Evolutionary conservation across 495 filamentous ascomycete genomes (phyloP).

Genomic region (Penicillium paxilli): DNA sequence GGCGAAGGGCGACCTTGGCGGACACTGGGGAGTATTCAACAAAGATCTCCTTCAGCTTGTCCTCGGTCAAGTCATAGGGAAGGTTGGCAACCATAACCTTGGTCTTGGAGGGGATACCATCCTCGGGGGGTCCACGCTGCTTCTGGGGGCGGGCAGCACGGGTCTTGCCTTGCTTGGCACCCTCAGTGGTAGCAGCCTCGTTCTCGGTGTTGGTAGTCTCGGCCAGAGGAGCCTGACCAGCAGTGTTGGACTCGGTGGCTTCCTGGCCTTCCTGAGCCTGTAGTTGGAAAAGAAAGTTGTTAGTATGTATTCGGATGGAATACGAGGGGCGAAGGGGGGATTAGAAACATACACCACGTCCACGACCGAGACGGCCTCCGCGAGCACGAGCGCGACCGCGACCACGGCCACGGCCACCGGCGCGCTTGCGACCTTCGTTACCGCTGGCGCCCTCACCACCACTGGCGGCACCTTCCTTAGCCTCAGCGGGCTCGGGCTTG

Average conservation of each 20-base stretch:
- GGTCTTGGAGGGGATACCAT: slow-evolving; percentile 97
- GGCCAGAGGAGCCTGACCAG: slow-evolving; percentile 53
- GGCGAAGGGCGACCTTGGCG: slow-evolving; percentile 96
- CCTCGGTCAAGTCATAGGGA: slow-evolving; percentile 95
- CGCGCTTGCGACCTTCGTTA: slow-evolving; percentile 76
- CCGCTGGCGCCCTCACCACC: slow-evolving; percentile 67
- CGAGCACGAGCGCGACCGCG: slow-evolving; percentile 75
- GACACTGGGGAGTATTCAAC: slow-evolving; percentile 81
- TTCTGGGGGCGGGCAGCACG: slow-evolving; percentile 51
- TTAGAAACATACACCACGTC: slow-evolving; percentile 64
- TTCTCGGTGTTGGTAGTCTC: slow-evolving; percentile 65
- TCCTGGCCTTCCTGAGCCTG: slow-evolving; percentile 31
- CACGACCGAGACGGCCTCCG: slow-evolving; percentile 62
- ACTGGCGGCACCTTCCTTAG: slow-evolving; percentile 71
- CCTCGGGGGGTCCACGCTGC: slow-evolving; percentile 93
- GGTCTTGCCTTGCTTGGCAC: slow-evolving; percentile 45
- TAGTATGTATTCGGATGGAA: not conserved
- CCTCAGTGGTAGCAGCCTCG: slow-evolving; percentile 50
- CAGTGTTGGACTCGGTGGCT: slow-evolving; percentile 51
- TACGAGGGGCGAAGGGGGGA: not conserved
- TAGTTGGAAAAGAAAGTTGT: not conserved
- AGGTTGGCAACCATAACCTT: slow-evolving; percentile 99
- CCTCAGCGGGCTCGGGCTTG: slow-evolving; percentile 85
- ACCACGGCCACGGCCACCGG: slow-evolving; percentile 72
- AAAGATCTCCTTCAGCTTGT: slow-evolving; percentile 99